Evolutionary conservation across 2,329 filamentous ascomycete genomes (phyloP).

Genomic region (Fragosphaeria purpurea): DNA sequence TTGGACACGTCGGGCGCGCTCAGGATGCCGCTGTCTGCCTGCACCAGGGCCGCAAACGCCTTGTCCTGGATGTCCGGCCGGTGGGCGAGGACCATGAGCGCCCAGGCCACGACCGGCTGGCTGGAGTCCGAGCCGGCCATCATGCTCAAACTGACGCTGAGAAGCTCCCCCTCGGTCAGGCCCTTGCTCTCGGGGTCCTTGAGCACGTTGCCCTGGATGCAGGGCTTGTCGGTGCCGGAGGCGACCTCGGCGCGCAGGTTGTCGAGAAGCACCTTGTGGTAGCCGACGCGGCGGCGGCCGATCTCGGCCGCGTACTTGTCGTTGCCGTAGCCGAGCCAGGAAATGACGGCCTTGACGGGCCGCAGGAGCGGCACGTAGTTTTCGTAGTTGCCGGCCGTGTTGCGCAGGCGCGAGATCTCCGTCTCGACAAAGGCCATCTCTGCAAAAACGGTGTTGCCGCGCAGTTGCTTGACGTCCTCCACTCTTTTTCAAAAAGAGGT

Average conservation of each 20-base stretch:
- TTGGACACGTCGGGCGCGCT: conserved; percentile 36
- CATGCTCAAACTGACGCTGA: conserved; percentile 3
- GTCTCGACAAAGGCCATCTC: conserved; percentile 70
- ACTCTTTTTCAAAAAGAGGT: too few relatives aligned
- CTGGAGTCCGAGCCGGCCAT: not conserved
- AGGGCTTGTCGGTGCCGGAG: conserved; percentile 15
- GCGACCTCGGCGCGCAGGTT: conserved; percentile 25
- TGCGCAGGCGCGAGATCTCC: conserved; percentile 63
- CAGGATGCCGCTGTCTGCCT: conserved; percentile 20
- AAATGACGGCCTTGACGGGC: conserved; percentile 29
- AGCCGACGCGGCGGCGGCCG: conserved; percentile 27
- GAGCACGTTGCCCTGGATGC: conserved; percentile 16
- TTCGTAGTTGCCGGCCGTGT: conserved; percentile 60
- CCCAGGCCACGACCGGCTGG: conserved; percentile 42
- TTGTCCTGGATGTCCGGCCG: conserved; percentile 61
- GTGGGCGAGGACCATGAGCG: conserved; percentile 51
- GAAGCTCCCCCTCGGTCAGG: not conserved
- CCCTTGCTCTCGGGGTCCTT: conserved; percentile 5
- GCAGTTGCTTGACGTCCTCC: too few relatives aligned
- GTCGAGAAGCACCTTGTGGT: conserved; percentile 52
- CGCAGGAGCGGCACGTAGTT: conserved; percentile 48
- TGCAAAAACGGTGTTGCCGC: conserved; percentile 43
- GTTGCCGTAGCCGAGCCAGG: not conserved
- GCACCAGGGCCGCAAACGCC: conserved; percentile 58
- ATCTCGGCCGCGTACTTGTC: conserved; percentile 49